Evolutionary conservation across 2,329 filamentous ascomycete species (phyloP).

Genomic region (Orbilia oligospora): DNA sequence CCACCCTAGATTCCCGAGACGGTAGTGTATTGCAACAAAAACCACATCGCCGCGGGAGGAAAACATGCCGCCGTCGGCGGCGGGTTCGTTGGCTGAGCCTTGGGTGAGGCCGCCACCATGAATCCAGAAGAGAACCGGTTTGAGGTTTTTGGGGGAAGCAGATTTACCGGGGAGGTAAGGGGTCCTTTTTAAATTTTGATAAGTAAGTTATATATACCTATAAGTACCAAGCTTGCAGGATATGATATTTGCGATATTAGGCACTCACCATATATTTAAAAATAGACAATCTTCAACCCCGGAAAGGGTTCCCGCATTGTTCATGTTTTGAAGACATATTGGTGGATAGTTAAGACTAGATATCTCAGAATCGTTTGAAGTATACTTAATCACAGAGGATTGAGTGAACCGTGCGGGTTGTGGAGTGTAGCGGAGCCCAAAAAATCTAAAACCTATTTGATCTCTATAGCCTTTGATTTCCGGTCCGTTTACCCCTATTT

Average conservation of each 20-base stretch:
- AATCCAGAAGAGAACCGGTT: conserved; percentile 69
- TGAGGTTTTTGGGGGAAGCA: conserved; percentile 64
- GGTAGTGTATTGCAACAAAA: conserved; percentile 70
- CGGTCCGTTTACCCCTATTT: conserved; percentile 66
- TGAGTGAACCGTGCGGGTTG: conserved; percentile 70
- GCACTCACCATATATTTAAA: conserved; percentile 68
- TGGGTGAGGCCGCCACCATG: conserved; percentile 68
- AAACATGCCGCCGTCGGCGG: conserved; percentile 68
- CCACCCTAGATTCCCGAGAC: conserved; percentile 61
- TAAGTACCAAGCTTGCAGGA: neutral
- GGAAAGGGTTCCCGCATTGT: conserved; percentile 3
- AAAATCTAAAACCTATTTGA: conserved; percentile 70
- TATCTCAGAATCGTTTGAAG: conserved; percentile 63
- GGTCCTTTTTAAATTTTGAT: conserved; percentile 13
- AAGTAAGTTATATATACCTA: no score
- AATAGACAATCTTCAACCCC: conserved; percentile 70
- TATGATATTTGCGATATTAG: neutral
- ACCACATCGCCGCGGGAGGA: conserved; percentile 68
- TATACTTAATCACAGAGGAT: conserved; percentile 67
- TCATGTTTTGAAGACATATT: conserved; percentile 67
- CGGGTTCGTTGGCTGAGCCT: conserved; percentile 66
- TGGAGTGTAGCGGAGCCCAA: conserved; percentile 70
- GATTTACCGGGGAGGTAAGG: conserved; percentile 68
- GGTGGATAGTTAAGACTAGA: conserved; percentile 67
- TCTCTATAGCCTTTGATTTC: conserved; percentile 68